A percentile compares a stretch with the other conserved stretches of the same genome.
phyloP scores from a whole-genome alignment of 192 early-diverging fungal genomes.

The Entomortierella beljakovae region DNA sequence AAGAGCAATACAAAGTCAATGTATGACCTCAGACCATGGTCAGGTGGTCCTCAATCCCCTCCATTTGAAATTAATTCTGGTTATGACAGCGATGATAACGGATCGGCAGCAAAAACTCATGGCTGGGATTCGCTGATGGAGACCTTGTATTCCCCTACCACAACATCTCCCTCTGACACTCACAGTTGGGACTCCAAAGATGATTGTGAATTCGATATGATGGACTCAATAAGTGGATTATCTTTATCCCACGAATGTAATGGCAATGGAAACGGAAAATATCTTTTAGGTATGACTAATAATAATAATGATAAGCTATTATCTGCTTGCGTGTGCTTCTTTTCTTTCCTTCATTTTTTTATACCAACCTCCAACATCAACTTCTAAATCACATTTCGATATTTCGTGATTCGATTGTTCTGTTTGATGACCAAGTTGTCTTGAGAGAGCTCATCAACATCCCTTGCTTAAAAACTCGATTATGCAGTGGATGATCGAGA shows the following conservation, averaged over 20 bases:
- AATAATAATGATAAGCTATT: background rate
- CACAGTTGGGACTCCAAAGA: slow-evolving; percentile 34
- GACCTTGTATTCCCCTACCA: slow-evolving; percentile 36
- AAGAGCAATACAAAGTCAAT: slow-evolving; percentile 52
- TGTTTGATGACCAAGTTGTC: too few relatives aligned
- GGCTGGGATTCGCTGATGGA: slow-evolving; percentile 54
- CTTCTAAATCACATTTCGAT: too few relatives aligned
- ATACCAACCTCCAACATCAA: background rate
- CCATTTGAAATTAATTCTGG: slow-evolving; percentile 9
- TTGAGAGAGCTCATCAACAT: too few relatives aligned
- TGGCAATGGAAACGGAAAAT: slow-evolving; percentile 52
- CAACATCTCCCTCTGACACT: slow-evolving; percentile 22
- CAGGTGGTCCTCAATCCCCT: slow-evolving; percentile 23
- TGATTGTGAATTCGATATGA: slow-evolving; percentile 20
- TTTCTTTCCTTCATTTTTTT: slow-evolving; percentile 5
- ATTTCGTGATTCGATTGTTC: too few relatives aligned
- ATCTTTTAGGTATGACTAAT: slow-evolving; percentile 30
- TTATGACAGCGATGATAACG: slow-evolving; percentile 42
- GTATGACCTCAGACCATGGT: slow-evolving; percentile 47
- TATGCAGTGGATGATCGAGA: too few relatives aligned
- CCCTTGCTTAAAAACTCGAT: too few relatives aligned
- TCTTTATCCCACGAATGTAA: slow-evolving; percentile 9
- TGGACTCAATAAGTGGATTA: slow-evolving; percentile 23
- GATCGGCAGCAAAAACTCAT: slow-evolving; percentile 6
- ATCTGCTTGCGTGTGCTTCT: background rate